Conservation (phyloP, 2,329 filamentous ascomycete genomes). For the Chrysosphaeria jannelii region DNA sequence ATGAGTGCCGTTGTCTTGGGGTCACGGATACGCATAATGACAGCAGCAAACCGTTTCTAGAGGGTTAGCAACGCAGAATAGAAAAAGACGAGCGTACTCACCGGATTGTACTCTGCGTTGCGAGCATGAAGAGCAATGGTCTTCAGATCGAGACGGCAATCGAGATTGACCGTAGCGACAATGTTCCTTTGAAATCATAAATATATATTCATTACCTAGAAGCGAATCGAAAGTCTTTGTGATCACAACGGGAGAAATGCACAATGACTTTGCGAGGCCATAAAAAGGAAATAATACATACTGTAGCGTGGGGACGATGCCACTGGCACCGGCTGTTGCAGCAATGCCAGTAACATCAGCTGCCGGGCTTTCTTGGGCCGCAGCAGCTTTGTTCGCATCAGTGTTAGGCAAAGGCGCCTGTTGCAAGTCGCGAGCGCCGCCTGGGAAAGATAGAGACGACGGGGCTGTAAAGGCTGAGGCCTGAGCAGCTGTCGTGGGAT, state of each 20-base stretch:
- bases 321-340: conserved; percentile 57
- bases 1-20: conserved; percentile 96
- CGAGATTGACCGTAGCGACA: conserved; percentile 94
- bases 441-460: conserved; percentile 74
- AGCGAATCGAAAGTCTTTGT: too few species aligned
- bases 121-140: conserved; percentile 94
- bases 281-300: conserved; percentile 24
- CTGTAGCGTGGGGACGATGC: conserved; percentile 84
- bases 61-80: conserved; percentile 1
- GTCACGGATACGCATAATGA: conserved; percentile 98
- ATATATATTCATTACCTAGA: conserved; percentile 4
- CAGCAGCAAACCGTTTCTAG: conserved; percentile 73
- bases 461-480: conserved; percentile 88
- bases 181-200: conserved; percentile 45
- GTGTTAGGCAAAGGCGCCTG: conserved; percentile 5
- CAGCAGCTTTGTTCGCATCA: conserved; percentile 4
- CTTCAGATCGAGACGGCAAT: conserved; percentile 93
- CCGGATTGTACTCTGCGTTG: conserved; percentile 91
- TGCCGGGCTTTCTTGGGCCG: conserved; percentile 3
- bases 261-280: too few species aligned
- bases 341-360: conserved; percentile 55
- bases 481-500: conserved; percentile 73
- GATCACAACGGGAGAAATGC: not conserved
- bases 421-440: conserved; percentile 9
- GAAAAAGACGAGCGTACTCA: conserved; percentile 3